Evolutionary conservation across 371 early-diverging fungal genomes (phyloP).

Genomic region (Rhizopus microsporus): DNA sequence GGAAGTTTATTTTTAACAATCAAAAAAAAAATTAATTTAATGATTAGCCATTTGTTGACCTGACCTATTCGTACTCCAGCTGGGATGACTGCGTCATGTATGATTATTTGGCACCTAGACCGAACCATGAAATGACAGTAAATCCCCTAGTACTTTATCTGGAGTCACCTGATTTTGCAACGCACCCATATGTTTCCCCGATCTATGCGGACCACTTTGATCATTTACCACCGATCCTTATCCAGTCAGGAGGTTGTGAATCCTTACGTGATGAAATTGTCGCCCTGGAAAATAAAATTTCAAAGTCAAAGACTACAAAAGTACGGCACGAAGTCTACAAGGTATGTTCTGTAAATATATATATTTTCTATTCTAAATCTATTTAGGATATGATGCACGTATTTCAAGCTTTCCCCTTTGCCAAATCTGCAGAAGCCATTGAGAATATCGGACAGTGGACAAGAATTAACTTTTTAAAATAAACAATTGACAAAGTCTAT

Average conservation of each 20-base stretch:
- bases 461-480: too few species aligned
- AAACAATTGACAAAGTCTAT: too few species aligned
- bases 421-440: slow-evolving; percentile 47
- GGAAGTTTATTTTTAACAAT: slow-evolving; percentile 3
- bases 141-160: slow-evolving; percentile 22
- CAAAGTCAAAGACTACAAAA: slow-evolving; percentile 4
- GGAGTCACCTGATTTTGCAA: slow-evolving; percentile 23
- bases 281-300: slow-evolving; percentile 7
- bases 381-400: slow-evolving; percentile 45
- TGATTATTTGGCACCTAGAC: slow-evolving; percentile 21
- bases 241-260: slow-evolving; percentile 54
- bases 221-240: slow-evolving; percentile 46
- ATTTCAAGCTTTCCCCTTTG: slow-evolving; percentile 49
- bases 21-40: slow-evolving; percentile 3
- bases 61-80: slow-evolving; percentile 18
- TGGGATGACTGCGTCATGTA: slow-evolving; percentile 5
- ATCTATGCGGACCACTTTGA: slow-evolving; percentile 20
- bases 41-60: slow-evolving; percentile 23
- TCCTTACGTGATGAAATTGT: slow-evolving; percentile 47
- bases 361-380: neutral
- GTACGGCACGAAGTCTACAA: slow-evolving; percentile 20
- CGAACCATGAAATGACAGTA: neutral
- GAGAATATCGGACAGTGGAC: slow-evolving; percentile 15
- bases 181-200: slow-evolving; percentile 25
- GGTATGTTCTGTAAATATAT: slow-evolving; percentile 8